Evolutionary conservation across 176 grass and related monocot genomes (phyloP).

Genomic region (Musa acuminata): DNA sequence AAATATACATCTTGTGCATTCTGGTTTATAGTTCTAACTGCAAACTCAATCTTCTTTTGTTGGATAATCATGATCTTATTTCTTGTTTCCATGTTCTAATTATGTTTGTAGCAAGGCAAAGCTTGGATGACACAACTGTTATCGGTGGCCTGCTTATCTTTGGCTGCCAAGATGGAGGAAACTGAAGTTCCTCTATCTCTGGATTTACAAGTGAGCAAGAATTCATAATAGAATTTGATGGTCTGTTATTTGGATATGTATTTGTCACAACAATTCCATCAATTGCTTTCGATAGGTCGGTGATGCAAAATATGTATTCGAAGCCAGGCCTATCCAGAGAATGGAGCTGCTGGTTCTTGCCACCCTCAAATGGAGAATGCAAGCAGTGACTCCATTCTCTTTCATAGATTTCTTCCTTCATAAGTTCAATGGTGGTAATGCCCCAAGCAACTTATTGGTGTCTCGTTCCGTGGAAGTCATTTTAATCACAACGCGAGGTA

Average conservation of each 20-base stretch:
- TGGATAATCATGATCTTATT: slow-evolving; percentile 2
- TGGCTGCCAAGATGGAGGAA: slow-evolving; percentile 94
- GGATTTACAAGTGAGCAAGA: slow-evolving; percentile 62
- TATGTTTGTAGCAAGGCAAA: slow-evolving; percentile 39
- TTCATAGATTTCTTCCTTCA: slow-evolving; percentile 89
- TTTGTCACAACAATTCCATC: slow-evolving; percentile 14
- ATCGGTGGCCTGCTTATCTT: slow-evolving; percentile 78
- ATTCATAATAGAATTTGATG: slow-evolving; percentile 9
- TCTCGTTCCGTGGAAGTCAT: slow-evolving; percentile 56
- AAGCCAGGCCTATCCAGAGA: slow-evolving; percentile 65
- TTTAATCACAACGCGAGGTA: slow-evolving; percentile 64
- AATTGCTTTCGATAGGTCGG: slow-evolving; percentile 34
- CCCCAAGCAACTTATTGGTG: slow-evolving; percentile 38
- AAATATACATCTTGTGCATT: background rate
- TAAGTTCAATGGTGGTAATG: slow-evolving; percentile 50
- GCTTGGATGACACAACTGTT: slow-evolving; percentile 77
- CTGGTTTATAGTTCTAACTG: background rate
- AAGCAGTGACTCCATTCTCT: slow-evolving; percentile 78
- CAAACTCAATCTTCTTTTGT: background rate
- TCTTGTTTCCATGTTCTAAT: background rate
- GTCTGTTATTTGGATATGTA: slow-evolving; percentile 3
- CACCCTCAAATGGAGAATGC: slow-evolving; percentile 84
- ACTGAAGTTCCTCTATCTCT: slow-evolving; percentile 56
- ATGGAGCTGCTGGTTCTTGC: slow-evolving; percentile 83
- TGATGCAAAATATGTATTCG: slow-evolving; percentile 52